Percentiles rank a stretch among this genome's conserved stretches.
phyloP scores from a whole-genome alignment of 1,284 basidiomycete species.

The Caloboletus firmus region DNA sequence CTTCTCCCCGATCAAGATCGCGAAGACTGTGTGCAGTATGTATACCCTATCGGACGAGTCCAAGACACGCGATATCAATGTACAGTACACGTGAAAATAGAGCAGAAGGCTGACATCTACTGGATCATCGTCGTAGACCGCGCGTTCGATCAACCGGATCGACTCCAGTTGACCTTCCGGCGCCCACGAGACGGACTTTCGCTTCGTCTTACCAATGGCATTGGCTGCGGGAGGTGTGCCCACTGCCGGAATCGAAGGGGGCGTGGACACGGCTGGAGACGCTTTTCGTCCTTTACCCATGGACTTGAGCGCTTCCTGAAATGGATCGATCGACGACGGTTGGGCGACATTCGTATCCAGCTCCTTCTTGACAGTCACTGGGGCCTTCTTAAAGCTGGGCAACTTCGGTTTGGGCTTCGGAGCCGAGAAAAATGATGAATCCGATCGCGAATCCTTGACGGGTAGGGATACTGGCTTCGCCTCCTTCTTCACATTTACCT shows the following conservation, averaged over 20 bases:
- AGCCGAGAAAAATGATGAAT: conserved; percentile 81
- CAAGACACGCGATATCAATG: conserved; percentile 49
- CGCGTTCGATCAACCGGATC: conserved; percentile 75
- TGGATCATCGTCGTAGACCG: conserved; percentile 81
- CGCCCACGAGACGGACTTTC: conserved; percentile 75
- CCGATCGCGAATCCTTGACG: conserved; percentile 75
- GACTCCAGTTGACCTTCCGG: conserved; percentile 68
- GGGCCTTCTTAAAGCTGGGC: conserved; percentile 78
- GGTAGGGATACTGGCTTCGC: conserved; percentile 41
- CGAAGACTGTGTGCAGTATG: conserved; percentile 68
- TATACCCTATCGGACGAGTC: conserved; percentile 54
- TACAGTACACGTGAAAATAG: conserved; percentile 49
- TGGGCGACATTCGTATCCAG: conserved; percentile 63
- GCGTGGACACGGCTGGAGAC: conserved; percentile 48
- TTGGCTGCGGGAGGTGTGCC: conserved; percentile 38
- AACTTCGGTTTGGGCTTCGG: conserved; percentile 78
- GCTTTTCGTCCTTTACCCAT: conserved; percentile 62
- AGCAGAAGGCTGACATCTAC: conserved; percentile 66
- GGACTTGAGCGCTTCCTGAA: conserved; percentile 74
- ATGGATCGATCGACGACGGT: conserved; percentile 73
- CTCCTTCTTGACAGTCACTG: conserved; percentile 51
- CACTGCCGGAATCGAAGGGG: conserved; percentile 35
- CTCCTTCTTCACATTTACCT: conserved; percentile 45
- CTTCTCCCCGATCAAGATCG: conserved; percentile 81
- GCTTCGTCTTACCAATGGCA: conserved; percentile 55